Evolutionary conservation across 768 basidiomycete species (phyloP), one percentile per base, ranked within the genome.

Genomic region (Suillus cothurnatus): DNA sequence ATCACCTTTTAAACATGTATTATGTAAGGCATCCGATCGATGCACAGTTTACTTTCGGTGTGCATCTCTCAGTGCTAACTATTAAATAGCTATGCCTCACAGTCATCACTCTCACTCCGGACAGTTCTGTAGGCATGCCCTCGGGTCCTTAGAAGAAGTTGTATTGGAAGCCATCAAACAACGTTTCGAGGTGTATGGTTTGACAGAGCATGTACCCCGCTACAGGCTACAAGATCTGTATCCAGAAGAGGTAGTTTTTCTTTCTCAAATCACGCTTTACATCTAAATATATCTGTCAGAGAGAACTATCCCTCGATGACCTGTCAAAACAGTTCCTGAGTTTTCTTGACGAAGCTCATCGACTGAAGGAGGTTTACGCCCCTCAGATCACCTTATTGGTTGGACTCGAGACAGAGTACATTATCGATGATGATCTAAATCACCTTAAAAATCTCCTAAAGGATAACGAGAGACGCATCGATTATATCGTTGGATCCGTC

Each of bases 51-150:
- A 17, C 17, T 38, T 26, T 39, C 36, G 23, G 34, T 15, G 17
- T 58, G 36, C 32, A 38, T 58, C 34, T 38, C 49, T 26, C n/a
- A 47, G 23, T 52, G 17, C 26, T 19, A 53, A 53, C 19, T 31
- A 53, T 53, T 53, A 59, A 59, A 50, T 58, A 62, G 36, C 64
- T 45, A 87, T 87, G 86, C 89, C 88, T 65, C 80, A 86, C 71
- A 92, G 89, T 72, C 93, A 94, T 73, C 94, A 95, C 77, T 94
- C 92, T 23, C 95, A 97, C 72, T 97, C 94, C 0, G 95, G 95
- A 36, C 90, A 96, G 72, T 97, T 95, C 79, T 97, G 96, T 81
- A 89, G 87, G 68, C 96, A 98, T 73, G 97, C 94, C 3, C 81
- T 82, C 15, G 95, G 95, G 8, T 80, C 82, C 1, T 82, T 99